Evolutionary conservation across 75 land plant genomes (phyloP).

Genomic region (Picea glauca): DNA sequence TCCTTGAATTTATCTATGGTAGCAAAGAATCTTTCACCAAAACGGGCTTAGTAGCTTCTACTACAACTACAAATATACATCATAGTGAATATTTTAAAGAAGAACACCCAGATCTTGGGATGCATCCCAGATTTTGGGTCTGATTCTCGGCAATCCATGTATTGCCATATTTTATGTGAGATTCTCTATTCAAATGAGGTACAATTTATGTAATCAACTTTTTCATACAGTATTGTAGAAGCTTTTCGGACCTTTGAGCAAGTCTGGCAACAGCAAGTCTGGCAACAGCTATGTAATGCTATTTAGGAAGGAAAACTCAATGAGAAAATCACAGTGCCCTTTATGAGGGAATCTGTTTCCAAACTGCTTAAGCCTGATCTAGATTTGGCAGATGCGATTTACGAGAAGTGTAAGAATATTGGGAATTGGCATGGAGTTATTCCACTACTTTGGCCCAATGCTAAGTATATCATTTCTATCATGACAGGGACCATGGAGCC

Average conservation of each 20-base stretch:
- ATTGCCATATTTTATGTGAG: slow-evolving; percentile 74
- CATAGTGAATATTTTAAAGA: slow-evolving; percentile 13
- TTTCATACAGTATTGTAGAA: slow-evolving; percentile 55
- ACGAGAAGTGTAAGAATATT: slow-evolving; percentile 26
- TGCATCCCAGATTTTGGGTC: slow-evolving; percentile 66
- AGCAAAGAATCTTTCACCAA: not conserved
- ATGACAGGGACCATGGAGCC: too few species aligned
- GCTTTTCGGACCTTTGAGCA: slow-evolving; percentile 48
- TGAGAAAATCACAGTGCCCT: slow-evolving; percentile 20
- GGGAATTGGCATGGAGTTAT: slow-evolving; percentile 22
- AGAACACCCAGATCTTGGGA: slow-evolving; percentile 24
- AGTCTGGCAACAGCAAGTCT: slow-evolving; percentile 46
- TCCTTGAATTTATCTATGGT: not conserved
- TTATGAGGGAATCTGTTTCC: slow-evolving; percentile 29
- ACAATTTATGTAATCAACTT: slow-evolving; percentile 35
- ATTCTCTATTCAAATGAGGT: slow-evolving; percentile 51
- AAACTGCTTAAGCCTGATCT: slow-evolving; percentile 32
- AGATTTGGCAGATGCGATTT: slow-evolving; percentile 21
- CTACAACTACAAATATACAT: not conserved
- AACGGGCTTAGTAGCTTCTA: not conserved
- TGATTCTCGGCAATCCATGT: slow-evolving; percentile 51
- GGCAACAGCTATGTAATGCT: slow-evolving; percentile 46
- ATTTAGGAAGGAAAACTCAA: slow-evolving; percentile 36
- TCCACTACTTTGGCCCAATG: too few species aligned
- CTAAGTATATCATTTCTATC: too few species aligned